Percentiles rank a stretch among this genome's conserved stretches.
phyloP scores from a whole-genome alignment of 768 basidiomycete genomes.

The Brasilioporus rufonigricans region DNA sequence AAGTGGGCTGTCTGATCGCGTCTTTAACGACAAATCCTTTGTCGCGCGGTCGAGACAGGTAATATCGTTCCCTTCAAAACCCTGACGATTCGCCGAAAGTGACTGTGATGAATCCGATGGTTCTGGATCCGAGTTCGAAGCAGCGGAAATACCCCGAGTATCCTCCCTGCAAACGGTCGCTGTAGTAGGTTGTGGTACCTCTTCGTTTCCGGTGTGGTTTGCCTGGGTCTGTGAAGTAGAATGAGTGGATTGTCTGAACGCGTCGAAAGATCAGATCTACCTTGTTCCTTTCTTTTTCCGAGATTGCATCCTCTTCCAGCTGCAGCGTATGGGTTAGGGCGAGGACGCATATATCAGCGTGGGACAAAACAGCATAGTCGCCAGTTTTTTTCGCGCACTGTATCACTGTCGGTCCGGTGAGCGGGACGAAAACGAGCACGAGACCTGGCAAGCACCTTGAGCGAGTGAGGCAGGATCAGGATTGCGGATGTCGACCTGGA shows the following conservation, averaged over 20 bases:
- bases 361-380: slow-evolving; percentile 89
- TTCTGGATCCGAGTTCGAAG: background rate
- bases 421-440: slow-evolving; percentile 6
- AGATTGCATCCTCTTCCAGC: slow-evolving; percentile 41
- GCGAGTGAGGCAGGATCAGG: slow-evolving; percentile 70
- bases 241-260: background rate
- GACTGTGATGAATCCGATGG: slow-evolving; percentile 1
- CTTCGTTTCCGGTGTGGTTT: background rate
- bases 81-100: background rate
- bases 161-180: slow-evolving; percentile 3
- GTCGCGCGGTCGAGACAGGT: slow-evolving; percentile 13
- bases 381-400: slow-evolving; percentile 94
- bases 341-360: slow-evolving; percentile 86
- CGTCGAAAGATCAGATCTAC: slow-evolving; percentile 17
- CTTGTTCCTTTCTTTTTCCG: slow-evolving; percentile 29
- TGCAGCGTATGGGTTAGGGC: slow-evolving; percentile 84
- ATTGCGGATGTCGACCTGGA: slow-evolving; percentile 65
- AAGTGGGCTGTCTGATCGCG: slow-evolving; percentile 2
- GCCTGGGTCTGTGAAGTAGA: slow-evolving; percentile 7
- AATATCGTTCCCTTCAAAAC: background rate
- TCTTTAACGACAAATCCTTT: slow-evolving; percentile 13
- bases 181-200: background rate
- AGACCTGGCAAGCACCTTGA: slow-evolving; percentile 43
- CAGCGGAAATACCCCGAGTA: background rate
- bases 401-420: slow-evolving; percentile 56